Percentiles rank a stretch among this genome's conserved stretches.
phyloP scores from a whole-genome alignment of 1,284 basidiomycete genomes.

The Papiliotrema laurentii region DNA sequence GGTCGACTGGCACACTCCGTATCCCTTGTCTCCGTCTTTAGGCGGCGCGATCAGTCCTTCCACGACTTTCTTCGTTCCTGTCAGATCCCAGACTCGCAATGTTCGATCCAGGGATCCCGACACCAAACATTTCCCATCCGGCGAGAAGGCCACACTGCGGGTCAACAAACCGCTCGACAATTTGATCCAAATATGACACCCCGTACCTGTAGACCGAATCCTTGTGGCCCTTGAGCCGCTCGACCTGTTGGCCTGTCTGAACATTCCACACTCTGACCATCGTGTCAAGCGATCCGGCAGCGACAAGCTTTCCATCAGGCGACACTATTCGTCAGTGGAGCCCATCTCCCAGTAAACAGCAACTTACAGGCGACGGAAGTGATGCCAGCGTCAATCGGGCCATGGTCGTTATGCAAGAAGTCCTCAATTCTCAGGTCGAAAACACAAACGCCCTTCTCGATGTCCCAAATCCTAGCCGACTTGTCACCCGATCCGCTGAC shows the following conservation, averaged over 20 bases:
- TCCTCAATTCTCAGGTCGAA: slow-evolving; percentile 52
- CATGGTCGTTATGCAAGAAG: slow-evolving; percentile 51
- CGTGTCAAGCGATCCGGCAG: slow-evolving; percentile 77
- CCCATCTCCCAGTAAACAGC: background rate
- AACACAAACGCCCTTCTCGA: slow-evolving; percentile 58
- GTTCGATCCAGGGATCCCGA: slow-evolving; percentile 83
- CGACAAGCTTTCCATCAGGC: slow-evolving; percentile 72
- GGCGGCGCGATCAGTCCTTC: slow-evolving; percentile 29
- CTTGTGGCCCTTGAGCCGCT: slow-evolving; percentile 71
- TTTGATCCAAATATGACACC: slow-evolving; percentile 4
- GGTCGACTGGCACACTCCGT: slow-evolving; percentile 65
- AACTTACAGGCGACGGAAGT: slow-evolving; percentile 52
- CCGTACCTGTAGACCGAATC: slow-evolving; percentile 69
- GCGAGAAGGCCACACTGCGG: slow-evolving; percentile 71
- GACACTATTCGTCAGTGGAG: slow-evolving; percentile 57
- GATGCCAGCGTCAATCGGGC: slow-evolving; percentile 67
- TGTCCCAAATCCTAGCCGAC: slow-evolving; percentile 85
- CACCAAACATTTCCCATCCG: slow-evolving; percentile 69
- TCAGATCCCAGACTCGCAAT: slow-evolving; percentile 79
- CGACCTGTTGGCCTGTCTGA: slow-evolving; percentile 63
- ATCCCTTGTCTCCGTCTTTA: slow-evolving; percentile 45
- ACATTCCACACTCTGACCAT: slow-evolving; percentile 85
- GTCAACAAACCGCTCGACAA: background rate
- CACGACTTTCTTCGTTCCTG: slow-evolving; percentile 39
- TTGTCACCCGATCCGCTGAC: slow-evolving; percentile 87